These are phyloP conservation scores for Leucaena leucocephala DNA, from an alignment of 306 rosid species.

Conservation along the genomic window DNA sequence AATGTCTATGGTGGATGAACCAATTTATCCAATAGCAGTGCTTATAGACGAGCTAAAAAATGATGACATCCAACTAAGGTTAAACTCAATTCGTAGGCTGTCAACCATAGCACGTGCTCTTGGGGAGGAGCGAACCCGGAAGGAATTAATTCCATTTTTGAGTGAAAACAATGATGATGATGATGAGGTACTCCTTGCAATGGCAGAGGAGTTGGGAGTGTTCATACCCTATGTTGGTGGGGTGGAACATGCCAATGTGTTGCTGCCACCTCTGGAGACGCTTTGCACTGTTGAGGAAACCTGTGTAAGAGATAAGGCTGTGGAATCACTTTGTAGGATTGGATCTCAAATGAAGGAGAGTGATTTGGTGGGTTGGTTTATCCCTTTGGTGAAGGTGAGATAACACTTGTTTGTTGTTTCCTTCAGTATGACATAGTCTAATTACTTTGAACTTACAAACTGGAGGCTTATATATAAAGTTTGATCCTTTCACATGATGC, in stretches of 20 bases:
- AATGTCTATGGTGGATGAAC: slow-evolving; percentile 70
- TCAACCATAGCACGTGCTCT: slow-evolving; percentile 86
- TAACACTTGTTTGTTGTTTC: background rate
- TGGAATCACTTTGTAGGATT: slow-evolving; percentile 74
- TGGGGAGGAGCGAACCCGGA: slow-evolving; percentile 81
- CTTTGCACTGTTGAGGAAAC: slow-evolving; percentile 88
- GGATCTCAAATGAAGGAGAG: slow-evolving; percentile 82
- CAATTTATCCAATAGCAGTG: slow-evolving; percentile 78
- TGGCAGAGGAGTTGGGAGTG: slow-evolving; percentile 87
- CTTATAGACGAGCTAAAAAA: slow-evolving; percentile 85
- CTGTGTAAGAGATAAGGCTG: slow-evolving; percentile 83
- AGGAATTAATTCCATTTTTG: slow-evolving; percentile 76
- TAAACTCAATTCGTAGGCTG: slow-evolving; percentile 78
- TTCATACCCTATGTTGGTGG: slow-evolving; percentile 83
- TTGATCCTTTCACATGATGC: too few species aligned
- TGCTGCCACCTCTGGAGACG: slow-evolving; percentile 79
- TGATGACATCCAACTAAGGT: slow-evolving; percentile 79
- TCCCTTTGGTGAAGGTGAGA: slow-evolving; percentile 78
- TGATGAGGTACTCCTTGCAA: slow-evolving; percentile 85
- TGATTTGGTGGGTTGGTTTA: slow-evolving; percentile 75
- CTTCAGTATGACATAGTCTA: background rate
- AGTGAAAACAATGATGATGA: slow-evolving; percentile 81
- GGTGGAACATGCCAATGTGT: slow-evolving; percentile 70
- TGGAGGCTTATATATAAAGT: too few species aligned
- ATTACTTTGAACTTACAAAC: background rate